Conservation (phyloP, 148 eudicot genomes). For the Polygonum maritimum region DNA sequence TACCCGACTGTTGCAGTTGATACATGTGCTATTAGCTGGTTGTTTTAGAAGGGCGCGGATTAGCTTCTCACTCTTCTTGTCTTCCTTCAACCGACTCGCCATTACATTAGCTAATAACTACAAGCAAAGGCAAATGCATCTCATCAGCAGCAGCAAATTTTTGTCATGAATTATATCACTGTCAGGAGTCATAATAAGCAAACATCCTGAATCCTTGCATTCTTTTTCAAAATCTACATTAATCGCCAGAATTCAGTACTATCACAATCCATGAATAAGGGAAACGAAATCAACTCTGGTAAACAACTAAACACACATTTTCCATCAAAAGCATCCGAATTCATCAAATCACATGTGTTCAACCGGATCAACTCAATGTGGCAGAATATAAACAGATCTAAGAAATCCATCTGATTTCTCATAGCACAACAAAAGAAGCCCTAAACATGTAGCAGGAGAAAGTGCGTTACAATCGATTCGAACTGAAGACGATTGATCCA, state of each 20-base stretch:
- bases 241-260: neutral
- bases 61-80: slow-evolving; percentile 58
- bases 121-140: slow-evolving; percentile 8
- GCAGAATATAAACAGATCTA: neutral
- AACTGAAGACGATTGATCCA: neutral
- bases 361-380: neutral
- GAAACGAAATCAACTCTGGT: neutral
- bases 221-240: neutral
- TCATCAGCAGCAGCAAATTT: neutral
- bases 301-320: neutral
- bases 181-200: neutral
- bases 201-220: neutral
- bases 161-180: neutral
- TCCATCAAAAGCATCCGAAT: neutral
- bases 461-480: neutral
- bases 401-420: neutral
- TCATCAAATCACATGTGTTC: neutral
- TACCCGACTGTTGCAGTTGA: slow-evolving; percentile 69
- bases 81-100: slow-evolving; percentile 72
- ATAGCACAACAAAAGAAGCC: neutral
- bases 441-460: neutral
- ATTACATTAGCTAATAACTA: slow-evolving; percentile 29
- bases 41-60: slow-evolving; percentile 67
- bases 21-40: slow-evolving; percentile 66
- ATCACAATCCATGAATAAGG: neutral